Percentiles rank a stretch among this genome's conserved stretches.
These are phyloP conservation scores for Nannochloris sp. DNA, from an alignment of 139 green algal genomes.

Conservation along the genomic window DNA sequence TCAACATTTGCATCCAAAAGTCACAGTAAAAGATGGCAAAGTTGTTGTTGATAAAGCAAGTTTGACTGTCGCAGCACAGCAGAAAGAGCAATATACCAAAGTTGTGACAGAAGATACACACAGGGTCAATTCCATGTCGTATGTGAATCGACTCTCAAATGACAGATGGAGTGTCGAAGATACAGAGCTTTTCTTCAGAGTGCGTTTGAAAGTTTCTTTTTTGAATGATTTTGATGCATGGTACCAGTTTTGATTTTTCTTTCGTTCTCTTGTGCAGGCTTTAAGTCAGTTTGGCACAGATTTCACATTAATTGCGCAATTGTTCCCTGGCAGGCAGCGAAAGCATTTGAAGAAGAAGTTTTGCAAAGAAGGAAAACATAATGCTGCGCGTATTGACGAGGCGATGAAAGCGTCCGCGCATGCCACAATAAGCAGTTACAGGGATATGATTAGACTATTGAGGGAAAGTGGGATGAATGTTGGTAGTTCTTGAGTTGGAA, in stretches of 20 bases:
- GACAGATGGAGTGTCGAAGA: slow-evolving; percentile 55
- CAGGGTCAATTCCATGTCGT: slow-evolving; percentile 41
- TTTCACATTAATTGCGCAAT: slow-evolving; percentile 56
- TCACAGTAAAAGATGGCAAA: slow-evolving; percentile 37
- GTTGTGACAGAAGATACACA: slow-evolving; percentile 31
- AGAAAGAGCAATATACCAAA: slow-evolving; percentile 17
- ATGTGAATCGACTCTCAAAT: slow-evolving; percentile 33
- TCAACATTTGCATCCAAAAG: slow-evolving; percentile 21
- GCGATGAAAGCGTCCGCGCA: slow-evolving; percentile 10
- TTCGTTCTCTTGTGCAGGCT: slow-evolving; percentile 5
- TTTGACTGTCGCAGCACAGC: slow-evolving; percentile 49
- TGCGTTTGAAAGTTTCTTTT: slow-evolving; percentile 17
- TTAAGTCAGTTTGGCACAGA: slow-evolving; percentile 66
- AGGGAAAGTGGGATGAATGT: slow-evolving; percentile 11
- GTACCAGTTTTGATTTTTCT: not conserved
- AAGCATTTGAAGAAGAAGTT: slow-evolving; percentile 60
- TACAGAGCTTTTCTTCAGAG: slow-evolving; percentile 57
- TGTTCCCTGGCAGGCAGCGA: slow-evolving; percentile 52
- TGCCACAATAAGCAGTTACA: slow-evolving; percentile 15
- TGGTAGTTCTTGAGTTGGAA: not conserved
- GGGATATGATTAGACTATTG: slow-evolving; percentile 29
- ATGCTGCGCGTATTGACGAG: slow-evolving; percentile 20
- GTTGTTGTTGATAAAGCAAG: slow-evolving; percentile 39
- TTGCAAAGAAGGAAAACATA: slow-evolving; percentile 12
- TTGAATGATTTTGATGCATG: not conserved